Conservation (phyloP, 495 filamentous ascomycete species). For the Xylaria palmicola region DNA sequence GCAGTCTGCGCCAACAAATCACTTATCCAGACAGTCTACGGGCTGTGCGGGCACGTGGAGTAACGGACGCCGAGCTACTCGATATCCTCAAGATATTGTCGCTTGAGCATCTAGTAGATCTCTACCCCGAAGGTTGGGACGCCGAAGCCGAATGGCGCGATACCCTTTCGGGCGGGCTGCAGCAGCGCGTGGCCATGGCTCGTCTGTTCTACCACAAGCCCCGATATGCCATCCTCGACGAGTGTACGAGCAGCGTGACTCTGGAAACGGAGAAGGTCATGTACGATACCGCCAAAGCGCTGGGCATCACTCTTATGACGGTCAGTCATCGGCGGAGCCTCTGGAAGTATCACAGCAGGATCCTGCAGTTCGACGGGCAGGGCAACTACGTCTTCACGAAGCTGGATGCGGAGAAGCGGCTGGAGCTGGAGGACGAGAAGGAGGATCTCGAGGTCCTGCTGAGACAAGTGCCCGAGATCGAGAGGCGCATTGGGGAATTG, state of each 20-base stretch:
- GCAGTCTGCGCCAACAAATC: constrained; percentile 88
- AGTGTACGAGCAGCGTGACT: constrained; percentile 92
- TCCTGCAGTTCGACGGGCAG: constrained; percentile 95
- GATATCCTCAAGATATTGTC: constrained; percentile 75
- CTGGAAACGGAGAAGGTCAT: constrained; percentile 91
- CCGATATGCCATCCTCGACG: constrained; percentile 90
- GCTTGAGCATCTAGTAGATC: constrained; percentile 79
- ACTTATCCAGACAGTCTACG: constrained; percentile 91
- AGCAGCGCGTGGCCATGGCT: constrained; percentile 98
- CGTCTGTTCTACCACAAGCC: constrained; percentile 93
- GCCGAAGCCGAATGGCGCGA: constrained; percentile 96
- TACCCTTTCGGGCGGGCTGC: constrained; percentile 82
- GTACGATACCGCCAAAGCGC: constrained; percentile 91
- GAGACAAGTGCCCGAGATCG: constrained; percentile 79
- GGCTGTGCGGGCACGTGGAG: constrained; percentile 80
- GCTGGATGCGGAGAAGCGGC: constrained; percentile 81
- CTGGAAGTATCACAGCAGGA: constrained; percentile 93
- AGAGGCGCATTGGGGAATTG: constrained; percentile 80
- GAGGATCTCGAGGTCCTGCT: constrained; percentile 88
- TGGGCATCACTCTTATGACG: constrained; percentile 94
- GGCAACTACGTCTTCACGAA: constrained; percentile 87
- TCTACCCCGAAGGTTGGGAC: constrained; percentile 80
- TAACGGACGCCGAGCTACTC: constrained; percentile 78
- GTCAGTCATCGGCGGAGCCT: constrained; percentile 87
- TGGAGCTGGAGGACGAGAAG: constrained; percentile 92